Percentiles rank a stretch among this genome's conserved stretches.
phyloP scores from a whole-genome alignment of 257 asterid species.

The Jasminum sambac region DNA sequence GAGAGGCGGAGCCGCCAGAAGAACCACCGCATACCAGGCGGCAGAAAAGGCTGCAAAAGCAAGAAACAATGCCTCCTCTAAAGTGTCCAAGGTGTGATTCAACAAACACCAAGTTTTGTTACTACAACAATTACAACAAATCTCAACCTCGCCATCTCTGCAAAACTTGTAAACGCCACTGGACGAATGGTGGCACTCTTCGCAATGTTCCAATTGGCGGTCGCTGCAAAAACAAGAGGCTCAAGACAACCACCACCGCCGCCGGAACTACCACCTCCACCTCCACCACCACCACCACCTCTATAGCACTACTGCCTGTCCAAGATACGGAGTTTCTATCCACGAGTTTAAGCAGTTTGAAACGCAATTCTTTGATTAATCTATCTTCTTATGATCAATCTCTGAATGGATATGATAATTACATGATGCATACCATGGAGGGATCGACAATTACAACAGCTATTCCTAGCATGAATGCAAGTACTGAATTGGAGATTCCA shows the following conservation, averaged over 20 bases:
- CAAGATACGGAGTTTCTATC: constrained; percentile 20
- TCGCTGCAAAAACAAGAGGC: constrained; percentile 24
- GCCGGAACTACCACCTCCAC: not conserved
- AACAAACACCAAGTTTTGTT: constrained; percentile 28
- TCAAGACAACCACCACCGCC: constrained; percentile 8
- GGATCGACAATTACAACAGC: constrained; percentile 34
- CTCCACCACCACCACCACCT: not conserved
- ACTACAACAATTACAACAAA: constrained; percentile 35
- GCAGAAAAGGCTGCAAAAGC: constrained; percentile 17
- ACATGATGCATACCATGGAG: constrained; percentile 29
- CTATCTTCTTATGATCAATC: constrained; percentile 22
- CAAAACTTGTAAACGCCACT: constrained; percentile 34
- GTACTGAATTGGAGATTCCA: constrained; percentile 22
- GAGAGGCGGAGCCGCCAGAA: constrained; percentile 23
- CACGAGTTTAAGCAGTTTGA: constrained; percentile 24
- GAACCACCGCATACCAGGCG: constrained; percentile 16
- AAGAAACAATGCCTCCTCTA: constrained; percentile 4
- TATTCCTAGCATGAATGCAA: constrained; percentile 28
- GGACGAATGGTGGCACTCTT: constrained; percentile 38
- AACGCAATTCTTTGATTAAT: constrained; percentile 22
- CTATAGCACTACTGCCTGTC: not conserved
- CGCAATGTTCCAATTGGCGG: constrained; percentile 33
- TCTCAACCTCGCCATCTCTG: constrained; percentile 36
- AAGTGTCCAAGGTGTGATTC: constrained; percentile 37
- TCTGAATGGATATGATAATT: constrained; percentile 10